phyloP scores from a whole-genome alignment of 2,329 filamentous ascomycete genomes.

The Bipolaris cookei region DNA sequence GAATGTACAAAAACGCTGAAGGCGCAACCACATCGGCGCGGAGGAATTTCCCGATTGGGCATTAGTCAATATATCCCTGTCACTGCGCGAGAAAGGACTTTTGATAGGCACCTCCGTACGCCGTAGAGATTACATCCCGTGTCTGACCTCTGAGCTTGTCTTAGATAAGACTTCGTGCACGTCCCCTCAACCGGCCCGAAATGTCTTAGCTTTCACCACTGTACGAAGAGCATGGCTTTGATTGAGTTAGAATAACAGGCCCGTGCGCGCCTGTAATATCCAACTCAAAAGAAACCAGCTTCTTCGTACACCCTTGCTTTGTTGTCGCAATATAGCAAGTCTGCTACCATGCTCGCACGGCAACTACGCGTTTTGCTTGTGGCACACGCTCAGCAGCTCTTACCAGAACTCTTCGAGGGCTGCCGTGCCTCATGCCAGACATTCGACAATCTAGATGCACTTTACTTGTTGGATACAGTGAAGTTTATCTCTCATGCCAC shows the following conservation, averaged over 20 bases:
- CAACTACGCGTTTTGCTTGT: neutral
- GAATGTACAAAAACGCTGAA: too few species aligned
- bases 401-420: slow-evolving; percentile 6
- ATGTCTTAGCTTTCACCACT: slow-evolving; percentile 14
- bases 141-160: slow-evolving; percentile 26
- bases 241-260: neutral
- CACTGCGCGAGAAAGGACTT: too few species aligned
- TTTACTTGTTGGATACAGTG: too few species aligned
- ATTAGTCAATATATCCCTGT: too few species aligned
- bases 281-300: neutral
- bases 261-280: neutral
- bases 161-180: slow-evolving; percentile 27
- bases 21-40: too few species aligned
- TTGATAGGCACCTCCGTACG: too few species aligned
- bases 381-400: slow-evolving; percentile 7
- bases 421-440: slow-evolving; percentile 16
- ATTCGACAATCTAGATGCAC: slow-evolving; percentile 18
- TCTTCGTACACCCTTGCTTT: neutral
- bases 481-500: too few species aligned
- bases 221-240: neutral
- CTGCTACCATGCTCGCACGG: neutral
- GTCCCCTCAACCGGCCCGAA: slow-evolving; percentile 16
- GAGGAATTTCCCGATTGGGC: too few species aligned
- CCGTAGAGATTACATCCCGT: slow-evolving; percentile 16
- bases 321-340: neutral